A percentile compares a stretch with the other conserved stretches of the same genome.
phyloP scores from a whole-genome alignment of 768 basidiomycete species.

The Pisolithus tinctorius region DNA sequence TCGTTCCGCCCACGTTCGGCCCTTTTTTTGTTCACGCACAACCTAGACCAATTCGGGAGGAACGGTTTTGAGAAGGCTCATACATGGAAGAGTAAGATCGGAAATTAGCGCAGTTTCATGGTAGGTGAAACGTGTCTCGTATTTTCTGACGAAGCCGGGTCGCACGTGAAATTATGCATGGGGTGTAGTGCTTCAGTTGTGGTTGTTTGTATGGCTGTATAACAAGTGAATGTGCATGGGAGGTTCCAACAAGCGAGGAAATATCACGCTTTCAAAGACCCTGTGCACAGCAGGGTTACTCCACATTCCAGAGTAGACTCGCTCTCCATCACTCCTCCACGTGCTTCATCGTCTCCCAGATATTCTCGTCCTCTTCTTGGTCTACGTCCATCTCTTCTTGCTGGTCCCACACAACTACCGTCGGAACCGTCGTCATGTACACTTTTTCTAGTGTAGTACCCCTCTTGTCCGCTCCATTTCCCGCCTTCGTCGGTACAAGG shows the following conservation, averaged over 20 bases:
- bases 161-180: too few relatives aligned
- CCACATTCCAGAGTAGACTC: not conserved
- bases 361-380: conserved; percentile 40
- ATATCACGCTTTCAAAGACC: too few relatives aligned
- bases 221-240: not conserved
- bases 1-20: not conserved
- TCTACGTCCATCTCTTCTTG: conserved; percentile 7
- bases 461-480: conserved; percentile 48
- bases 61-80: conserved; percentile 93
- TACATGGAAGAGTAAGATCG: conserved; percentile 84
- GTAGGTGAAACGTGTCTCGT: not conserved
- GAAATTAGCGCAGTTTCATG: conserved; percentile 15
- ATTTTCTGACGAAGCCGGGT: too few relatives aligned
- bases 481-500: conserved; percentile 40
- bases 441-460: conserved; percentile 58
- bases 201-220: too few relatives aligned
- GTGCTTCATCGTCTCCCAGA: conserved; percentile 65
- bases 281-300: not conserved
- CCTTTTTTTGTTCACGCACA: conserved; percentile 4
- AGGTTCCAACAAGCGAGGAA: too few relatives aligned
- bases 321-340: conserved; percentile 34
- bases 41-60: conserved; percentile 55
- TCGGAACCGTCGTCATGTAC: conserved; percentile 58
- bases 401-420: conserved; percentile 58
- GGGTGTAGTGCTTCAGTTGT: too few relatives aligned